Base-by-base conservation (phyloP, 2,329 filamentous ascomycete species). In the Aspergillus texensis region DNA sequence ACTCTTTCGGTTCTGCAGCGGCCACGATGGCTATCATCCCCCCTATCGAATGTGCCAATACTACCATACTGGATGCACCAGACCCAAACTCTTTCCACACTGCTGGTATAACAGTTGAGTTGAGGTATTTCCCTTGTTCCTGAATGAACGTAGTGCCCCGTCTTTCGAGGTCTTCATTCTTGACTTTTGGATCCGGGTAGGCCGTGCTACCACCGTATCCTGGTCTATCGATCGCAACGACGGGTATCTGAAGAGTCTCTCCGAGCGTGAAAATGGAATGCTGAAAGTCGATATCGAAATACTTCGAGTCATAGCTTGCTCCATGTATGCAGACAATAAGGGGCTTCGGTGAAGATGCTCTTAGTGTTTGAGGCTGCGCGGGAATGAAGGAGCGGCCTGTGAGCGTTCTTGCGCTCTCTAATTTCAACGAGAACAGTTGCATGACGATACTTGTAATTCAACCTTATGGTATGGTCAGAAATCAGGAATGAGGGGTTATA, bases 281-380 rank as follows among this genome's bases (percentile, higher is more conserved):
- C 6, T 62, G 36, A 21, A 53, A 32, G 14, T 28, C 32, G 6
- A 55, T 60, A 28, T 66, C 65, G 43, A 64, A 66, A 52, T 64
- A 66, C 36, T 61, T 26, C 0, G 62, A 41, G 34, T 64, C 62
- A 57, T 61, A 62, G n/a, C 60, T 62, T 14, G 60, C 62, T 11
- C 65, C 65, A 19, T 56, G 65, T 4, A 66, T n/a, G 41, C 62
- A 64, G 16, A 66, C 57, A n/a, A 64, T 4, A 24, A 66, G 39
- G 28, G 64, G 64, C 6, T 55, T 8, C 21, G 11, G 21, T 11
- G 8, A 21, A 46, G 45, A 46, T 14, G 21, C 11, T 46, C n/a
- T 21, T 26, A 21, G 26, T 24, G 12, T 46, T 46, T 12, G 45
- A 21, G 11, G 21, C 21, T 21, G 9, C 11, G 10, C 12, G n/a